A percentile compares a stretch with the other conserved stretches of the same genome.
phyloP scores from a whole-genome alignment of 2,329 filamentous ascomycete species.

The Paradendryphiella salina region DNA sequence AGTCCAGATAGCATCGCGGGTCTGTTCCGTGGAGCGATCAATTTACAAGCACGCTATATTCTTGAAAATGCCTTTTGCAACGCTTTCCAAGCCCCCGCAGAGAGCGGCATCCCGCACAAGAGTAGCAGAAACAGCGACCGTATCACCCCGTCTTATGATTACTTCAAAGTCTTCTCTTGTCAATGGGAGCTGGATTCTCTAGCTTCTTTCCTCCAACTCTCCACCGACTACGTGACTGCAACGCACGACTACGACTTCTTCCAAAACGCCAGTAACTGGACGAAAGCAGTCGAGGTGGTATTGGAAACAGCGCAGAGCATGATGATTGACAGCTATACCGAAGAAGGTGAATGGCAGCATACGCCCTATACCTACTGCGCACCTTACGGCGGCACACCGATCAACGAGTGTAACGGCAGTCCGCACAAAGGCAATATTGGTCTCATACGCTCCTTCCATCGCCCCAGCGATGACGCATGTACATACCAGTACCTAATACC shows the following conservation, averaged over 20 bases:
- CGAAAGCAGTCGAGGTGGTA: conserved; percentile 49
- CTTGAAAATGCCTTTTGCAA: conserved; percentile 60
- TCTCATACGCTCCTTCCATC: conserved; percentile 54
- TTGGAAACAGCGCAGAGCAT: conserved; percentile 51
- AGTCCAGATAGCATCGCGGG: conserved; percentile 59
- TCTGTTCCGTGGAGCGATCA: conserved; percentile 71
- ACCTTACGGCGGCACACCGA: conserved; percentile 50
- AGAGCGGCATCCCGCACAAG: conserved; percentile 49
- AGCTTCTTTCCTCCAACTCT: conserved; percentile 55
- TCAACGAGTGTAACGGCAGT: conserved; percentile 58
- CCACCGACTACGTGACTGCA: conserved; percentile 51
- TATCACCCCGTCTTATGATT: conserved; percentile 51
- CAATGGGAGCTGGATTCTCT: conserved; percentile 59
- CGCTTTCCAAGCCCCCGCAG: conserved; percentile 56
- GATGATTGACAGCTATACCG: conserved; percentile 53
- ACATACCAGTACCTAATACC: conserved; percentile 57
- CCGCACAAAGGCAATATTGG: conserved; percentile 54
- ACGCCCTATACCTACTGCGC: conserved; percentile 54
- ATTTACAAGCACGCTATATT: conserved; percentile 70
- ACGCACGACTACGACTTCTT: conserved; percentile 55
- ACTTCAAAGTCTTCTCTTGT: conserved; percentile 54
- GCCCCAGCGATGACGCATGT: conserved; percentile 55
- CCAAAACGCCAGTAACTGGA: conserved; percentile 50
- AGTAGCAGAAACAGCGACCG: conserved; percentile 46
- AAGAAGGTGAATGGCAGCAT: conserved; percentile 49